A percentile compares a stretch with the other conserved stretches of the same genome.
These are phyloP conservation scores for Salix purpurea DNA, from an alignment of 345 rosid species.

Conservation along the genomic window DNA sequence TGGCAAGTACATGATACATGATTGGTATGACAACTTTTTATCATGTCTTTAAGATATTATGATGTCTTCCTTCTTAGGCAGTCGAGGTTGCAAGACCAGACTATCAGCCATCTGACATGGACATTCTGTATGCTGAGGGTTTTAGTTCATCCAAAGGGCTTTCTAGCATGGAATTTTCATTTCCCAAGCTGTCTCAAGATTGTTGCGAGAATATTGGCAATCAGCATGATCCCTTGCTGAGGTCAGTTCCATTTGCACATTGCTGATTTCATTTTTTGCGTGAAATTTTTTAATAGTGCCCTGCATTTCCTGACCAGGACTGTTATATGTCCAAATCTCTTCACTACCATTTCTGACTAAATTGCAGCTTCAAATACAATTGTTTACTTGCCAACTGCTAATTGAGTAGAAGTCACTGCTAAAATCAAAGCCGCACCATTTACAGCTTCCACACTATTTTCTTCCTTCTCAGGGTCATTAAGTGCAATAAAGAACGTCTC, in stretches of 20 bases:
- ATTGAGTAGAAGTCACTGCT: not conserved
- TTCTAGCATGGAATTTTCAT: conserved; percentile 70
- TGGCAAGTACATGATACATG: not conserved
- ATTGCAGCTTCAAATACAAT: too few species aligned
- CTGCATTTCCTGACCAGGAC: not conserved
- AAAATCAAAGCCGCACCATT: not conserved
- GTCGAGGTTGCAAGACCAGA: conserved; percentile 64
- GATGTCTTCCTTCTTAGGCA: conserved; percentile 44
- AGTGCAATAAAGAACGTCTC: not conserved
- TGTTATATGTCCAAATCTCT: not conserved
- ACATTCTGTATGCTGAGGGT: conserved; percentile 80
- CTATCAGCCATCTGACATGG: conserved; percentile 76
- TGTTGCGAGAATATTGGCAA: conserved; percentile 22
- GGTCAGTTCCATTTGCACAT: conserved; percentile 35
- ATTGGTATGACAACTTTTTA: not conserved
- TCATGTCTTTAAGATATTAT: not conserved
- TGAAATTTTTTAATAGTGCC: not conserved
- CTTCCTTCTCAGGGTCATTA: not conserved
- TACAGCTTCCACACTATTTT: not conserved
- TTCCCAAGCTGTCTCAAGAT: conserved; percentile 39
- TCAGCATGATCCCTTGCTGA: conserved; percentile 40
- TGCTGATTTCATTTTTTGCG: not conserved
- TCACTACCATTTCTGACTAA: not conserved
- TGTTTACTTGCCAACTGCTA: not conserved
- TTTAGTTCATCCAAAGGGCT: conserved; percentile 59